Evolutionary conservation across 202 grass and related monocot genomes (phyloP).

Genomic region (Zoysia matrella): DNA sequence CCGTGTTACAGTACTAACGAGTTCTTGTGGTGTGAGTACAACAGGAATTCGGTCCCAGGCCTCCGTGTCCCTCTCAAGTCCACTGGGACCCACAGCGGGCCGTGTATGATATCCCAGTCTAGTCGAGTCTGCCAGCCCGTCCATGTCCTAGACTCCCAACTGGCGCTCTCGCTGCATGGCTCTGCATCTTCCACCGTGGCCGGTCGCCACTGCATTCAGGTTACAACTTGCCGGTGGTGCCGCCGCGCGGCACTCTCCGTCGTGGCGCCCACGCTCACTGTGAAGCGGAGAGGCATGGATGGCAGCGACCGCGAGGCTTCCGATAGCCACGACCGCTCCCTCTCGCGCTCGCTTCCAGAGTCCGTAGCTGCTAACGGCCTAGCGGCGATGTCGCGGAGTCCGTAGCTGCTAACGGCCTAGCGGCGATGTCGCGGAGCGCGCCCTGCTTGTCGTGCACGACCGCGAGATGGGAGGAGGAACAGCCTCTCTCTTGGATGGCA

Average conservation of each 20-base stretch:
- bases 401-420: neutral
- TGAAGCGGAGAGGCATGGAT: neutral
- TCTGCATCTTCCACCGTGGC: conserved; percentile 4
- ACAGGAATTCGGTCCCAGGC: neutral
- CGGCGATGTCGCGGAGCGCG: too few relatives aligned
- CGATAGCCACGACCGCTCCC: neutral
- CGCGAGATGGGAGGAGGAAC: conserved; percentile 6
- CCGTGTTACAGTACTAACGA: neutral
- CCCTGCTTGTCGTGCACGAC: neutral
- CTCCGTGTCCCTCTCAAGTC: conserved; percentile 9
- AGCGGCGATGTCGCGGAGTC: too few relatives aligned
- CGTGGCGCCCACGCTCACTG: neutral
- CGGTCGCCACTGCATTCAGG: neutral
- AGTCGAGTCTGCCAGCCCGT: neutral
- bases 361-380: conserved; percentile 1
- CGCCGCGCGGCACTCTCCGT: neutral
- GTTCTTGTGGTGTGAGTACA: too few relatives aligned
- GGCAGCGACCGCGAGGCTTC: neutral
- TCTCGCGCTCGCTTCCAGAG: too few relatives aligned
- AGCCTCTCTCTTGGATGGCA: neutral
- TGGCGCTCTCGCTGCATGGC: neutral
- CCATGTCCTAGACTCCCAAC: neutral
- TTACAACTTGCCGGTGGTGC: neutral
- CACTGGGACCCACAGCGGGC: neutral
- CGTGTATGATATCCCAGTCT: conserved; percentile 2